These are phyloP conservation scores for Aureobasidium musti DNA, from an alignment of 2,329 filamentous ascomycete genomes.

Conservation along the genomic window DNA sequence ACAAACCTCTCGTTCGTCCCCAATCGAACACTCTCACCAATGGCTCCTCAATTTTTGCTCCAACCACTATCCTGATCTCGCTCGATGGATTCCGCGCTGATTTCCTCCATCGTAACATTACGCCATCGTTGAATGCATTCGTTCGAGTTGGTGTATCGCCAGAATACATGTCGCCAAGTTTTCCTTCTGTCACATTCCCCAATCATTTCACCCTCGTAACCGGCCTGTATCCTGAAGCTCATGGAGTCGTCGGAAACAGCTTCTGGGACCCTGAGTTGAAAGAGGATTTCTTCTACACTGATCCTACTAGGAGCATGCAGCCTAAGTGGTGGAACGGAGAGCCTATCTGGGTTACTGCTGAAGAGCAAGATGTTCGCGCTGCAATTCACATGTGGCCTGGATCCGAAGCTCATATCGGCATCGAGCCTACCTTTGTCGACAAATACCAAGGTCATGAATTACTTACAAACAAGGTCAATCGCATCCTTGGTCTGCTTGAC, in stretches of 20 bases:
- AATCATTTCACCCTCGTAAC: constrained; percentile 92
- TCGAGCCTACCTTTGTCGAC: constrained; percentile 79
- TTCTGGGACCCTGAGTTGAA: constrained; percentile 83
- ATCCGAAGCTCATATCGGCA: constrained; percentile 79
- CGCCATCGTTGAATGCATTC: constrained; percentile 77
- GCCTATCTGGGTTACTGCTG: constrained; percentile 91
- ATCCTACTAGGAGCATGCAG: constrained; percentile 72
- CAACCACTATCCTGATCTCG: constrained; percentile 90
- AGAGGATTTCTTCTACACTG: constrained; percentile 85
- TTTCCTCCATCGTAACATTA: constrained; percentile 80
- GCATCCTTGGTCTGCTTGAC: constrained; percentile 82
- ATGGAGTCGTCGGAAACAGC: constrained; percentile 89
- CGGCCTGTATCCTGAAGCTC: constrained; percentile 86
- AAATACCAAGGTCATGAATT: constrained; percentile 77
- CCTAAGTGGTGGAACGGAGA: constrained; percentile 95
- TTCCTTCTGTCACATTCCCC: constrained; percentile 94
- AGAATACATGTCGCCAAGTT: constrained; percentile 88
- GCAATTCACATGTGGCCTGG: constrained; percentile 99
- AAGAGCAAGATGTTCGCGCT: constrained; percentile 72
- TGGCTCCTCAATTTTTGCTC: constrained; percentile 83
- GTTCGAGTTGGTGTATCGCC: constrained; percentile 84
- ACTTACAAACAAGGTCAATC: constrained; percentile 72
- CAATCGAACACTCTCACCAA: constrained; percentile 58
- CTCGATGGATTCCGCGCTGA: constrained; percentile 95
- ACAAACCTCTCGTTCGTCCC: constrained; percentile 30